phyloP scores from a whole-genome alignment of 805 yeast genomes.

The Candida pseudoglaebosa region DNA sequence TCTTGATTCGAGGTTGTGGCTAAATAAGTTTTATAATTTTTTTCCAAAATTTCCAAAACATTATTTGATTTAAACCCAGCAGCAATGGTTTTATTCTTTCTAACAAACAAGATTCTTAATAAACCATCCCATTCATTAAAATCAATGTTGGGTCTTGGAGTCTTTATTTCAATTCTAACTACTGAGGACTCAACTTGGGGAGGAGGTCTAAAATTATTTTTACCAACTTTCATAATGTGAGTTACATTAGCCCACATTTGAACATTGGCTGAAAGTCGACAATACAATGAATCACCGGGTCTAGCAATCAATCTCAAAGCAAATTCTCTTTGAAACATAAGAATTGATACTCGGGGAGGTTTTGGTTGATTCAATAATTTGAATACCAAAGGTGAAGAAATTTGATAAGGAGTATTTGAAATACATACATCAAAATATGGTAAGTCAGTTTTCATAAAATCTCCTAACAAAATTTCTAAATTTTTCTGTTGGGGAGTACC shows the following conservation, averaged over 20 bases:
- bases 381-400: slow-evolving; percentile 94
- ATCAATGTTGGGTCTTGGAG: slow-evolving; percentile 91
- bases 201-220: slow-evolving; percentile 95
- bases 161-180: slow-evolving; percentile 86
- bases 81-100: slow-evolving; percentile 88
- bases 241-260: slow-evolving; percentile 99
- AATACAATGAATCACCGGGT: slow-evolving; percentile 93
- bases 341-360: slow-evolving; percentile 91
- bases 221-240: slow-evolving; percentile 97
- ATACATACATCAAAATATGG: slow-evolving; percentile 96
- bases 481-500: slow-evolving; percentile 94
- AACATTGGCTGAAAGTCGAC: slow-evolving; percentile 91
- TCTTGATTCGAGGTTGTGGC: slow-evolving; percentile 47
- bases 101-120: slow-evolving; percentile 82
- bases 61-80: slow-evolving; percentile 88
- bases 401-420: slow-evolving; percentile 96
- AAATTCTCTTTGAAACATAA: slow-evolving; percentile 97
- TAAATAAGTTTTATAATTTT: slow-evolving; percentile 79
- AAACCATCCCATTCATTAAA: slow-evolving; percentile 97
- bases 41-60: slow-evolving; percentile 75
- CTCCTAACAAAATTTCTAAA: slow-evolving; percentile 88
- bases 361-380: slow-evolving; percentile 83
- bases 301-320: slow-evolving; percentile 90
- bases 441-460: slow-evolving; percentile 90
- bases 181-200: slow-evolving; percentile 98